These are phyloP conservation scores for Boletus sensibilis DNA, from an alignment of 768 basidiomycete species.

Conservation along the genomic window DNA sequence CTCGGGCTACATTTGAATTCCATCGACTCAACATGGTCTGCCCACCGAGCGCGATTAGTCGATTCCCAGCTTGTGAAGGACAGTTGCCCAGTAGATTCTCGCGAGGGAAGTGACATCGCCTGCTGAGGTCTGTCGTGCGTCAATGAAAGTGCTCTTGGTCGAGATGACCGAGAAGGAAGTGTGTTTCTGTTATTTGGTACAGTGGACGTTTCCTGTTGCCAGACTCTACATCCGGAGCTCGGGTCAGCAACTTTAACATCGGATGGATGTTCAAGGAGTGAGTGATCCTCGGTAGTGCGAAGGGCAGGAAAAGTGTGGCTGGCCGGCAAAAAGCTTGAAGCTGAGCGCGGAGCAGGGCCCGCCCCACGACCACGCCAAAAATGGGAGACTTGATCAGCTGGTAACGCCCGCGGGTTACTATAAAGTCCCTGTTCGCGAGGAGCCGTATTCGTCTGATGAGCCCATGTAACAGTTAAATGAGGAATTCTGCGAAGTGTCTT, in stretches of 20 bases:
- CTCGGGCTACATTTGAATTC: constrained; percentile 13
- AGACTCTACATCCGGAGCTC: constrained; percentile 5
- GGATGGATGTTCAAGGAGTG: neutral
- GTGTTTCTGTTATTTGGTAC: constrained; percentile 1
- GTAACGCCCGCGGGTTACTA: constrained; percentile 9
- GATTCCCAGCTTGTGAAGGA: constrained; percentile 30
- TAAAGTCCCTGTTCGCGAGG: constrained; percentile 18
- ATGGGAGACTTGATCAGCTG: constrained; percentile 5
- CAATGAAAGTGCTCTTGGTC: constrained; percentile 32
- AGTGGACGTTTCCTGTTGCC: constrained; percentile 12
- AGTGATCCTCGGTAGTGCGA: neutral
- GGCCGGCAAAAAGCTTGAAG: constrained; percentile 15
- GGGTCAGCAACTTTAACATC: neutral
- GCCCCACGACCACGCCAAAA: constrained; percentile 22
- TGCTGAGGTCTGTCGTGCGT: constrained; percentile 26
- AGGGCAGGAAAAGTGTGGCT: constrained; percentile 19
- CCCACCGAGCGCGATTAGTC: constrained; percentile 23
- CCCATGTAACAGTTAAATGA: constrained; percentile 77
- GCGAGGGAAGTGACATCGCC: constrained; percentile 18
- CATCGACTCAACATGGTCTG: constrained; percentile 10
- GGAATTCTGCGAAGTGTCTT: constrained; percentile 71
- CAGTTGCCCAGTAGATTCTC: constrained; percentile 29
- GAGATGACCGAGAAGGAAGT: constrained; percentile 12
- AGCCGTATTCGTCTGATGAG: constrained; percentile 53
- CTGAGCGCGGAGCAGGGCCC: constrained; percentile 7